A percentile compares a stretch with the other conserved stretches of the same genome.
phyloP scores from a whole-genome alignment of 345 rosid species.

The Salix exigua region DNA sequence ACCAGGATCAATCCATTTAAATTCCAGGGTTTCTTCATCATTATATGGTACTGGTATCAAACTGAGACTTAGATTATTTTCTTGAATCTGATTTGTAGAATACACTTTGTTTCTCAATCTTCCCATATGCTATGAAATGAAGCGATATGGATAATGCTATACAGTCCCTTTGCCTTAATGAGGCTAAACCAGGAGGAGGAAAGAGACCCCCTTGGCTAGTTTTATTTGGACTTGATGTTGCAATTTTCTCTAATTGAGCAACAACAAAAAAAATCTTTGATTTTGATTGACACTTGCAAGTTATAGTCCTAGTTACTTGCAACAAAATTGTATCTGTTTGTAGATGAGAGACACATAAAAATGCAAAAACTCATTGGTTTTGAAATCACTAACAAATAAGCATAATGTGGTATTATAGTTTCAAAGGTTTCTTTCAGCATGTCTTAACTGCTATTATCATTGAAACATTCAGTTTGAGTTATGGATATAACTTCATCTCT shows the following conservation, averaged over 20 bases:
- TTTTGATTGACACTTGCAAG: background rate
- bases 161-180: background rate
- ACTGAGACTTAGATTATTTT: conserved; percentile 4
- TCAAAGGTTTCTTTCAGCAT: background rate
- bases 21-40: conserved; percentile 42
- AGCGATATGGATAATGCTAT: background rate
- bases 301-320: background rate
- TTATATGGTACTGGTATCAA: conserved; percentile 45
- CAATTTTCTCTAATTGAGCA: background rate
- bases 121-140: background rate
- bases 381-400: background rate
- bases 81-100: background rate
- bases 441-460: background rate
- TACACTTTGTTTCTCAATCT: background rate
- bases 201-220: background rate
- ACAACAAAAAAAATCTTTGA: background rate
- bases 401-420: background rate
- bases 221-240: background rate
- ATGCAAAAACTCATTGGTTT: background rate
- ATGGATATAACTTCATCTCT: background rate
- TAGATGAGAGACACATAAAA: too few species aligned
- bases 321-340: too few species aligned
- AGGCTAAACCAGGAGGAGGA: background rate
- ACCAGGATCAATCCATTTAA: conserved; percentile 47
- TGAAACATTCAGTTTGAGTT: background rate